Percentiles rank a stretch among this genome's conserved stretches.
Evolutionary conservation across 2,329 filamentous ascomycete species (phyloP).

Genomic region (Raffaelea ambrosiae): DNA sequence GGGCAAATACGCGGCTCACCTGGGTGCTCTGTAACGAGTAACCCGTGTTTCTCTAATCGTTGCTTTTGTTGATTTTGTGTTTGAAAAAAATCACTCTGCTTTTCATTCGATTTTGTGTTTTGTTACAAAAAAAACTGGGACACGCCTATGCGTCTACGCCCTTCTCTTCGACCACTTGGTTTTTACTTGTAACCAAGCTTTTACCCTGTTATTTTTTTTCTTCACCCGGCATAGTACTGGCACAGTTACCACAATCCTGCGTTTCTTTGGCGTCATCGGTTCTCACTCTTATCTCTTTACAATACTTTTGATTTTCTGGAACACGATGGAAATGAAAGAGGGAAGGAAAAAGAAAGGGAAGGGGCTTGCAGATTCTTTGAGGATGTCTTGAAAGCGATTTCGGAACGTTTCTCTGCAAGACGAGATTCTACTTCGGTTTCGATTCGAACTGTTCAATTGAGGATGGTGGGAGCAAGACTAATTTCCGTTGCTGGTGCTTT

Average conservation of each 20-base stretch:
- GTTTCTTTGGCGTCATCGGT: slow-evolving; percentile 19
- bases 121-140: neutral
- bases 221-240: slow-evolving; percentile 11
- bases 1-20: too few species aligned
- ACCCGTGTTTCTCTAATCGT: too few species aligned
- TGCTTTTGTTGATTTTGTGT: too few species aligned
- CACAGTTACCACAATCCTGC: slow-evolving; percentile 8
- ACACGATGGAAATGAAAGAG: slow-evolving; percentile 14
- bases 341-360: slow-evolving; percentile 8
- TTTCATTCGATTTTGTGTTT: neutral
- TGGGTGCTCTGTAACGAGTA: too few species aligned
- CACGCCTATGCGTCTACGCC: neutral
- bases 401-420: slow-evolving; percentile 1
- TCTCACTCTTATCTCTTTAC: slow-evolving; percentile 16
- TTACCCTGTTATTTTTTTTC: slow-evolving; percentile 1
- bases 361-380: slow-evolving; percentile 7
- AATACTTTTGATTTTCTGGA: slow-evolving; percentile 18
- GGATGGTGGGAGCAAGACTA: slow-evolving; percentile 7
- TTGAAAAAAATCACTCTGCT: neutral
- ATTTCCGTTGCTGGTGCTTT: slow-evolving; percentile 1
- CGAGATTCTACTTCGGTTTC: slow-evolving; percentile 4
- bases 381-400: slow-evolving; percentile 4
- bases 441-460: slow-evolving; percentile 4
- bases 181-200: neutral
- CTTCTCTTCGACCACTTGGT: neutral